Percentiles rank a stretch among this genome's conserved stretches.
phyloP scores from a whole-genome alignment of 75 land plant species.

The Selaginella tamariscina region DNA sequence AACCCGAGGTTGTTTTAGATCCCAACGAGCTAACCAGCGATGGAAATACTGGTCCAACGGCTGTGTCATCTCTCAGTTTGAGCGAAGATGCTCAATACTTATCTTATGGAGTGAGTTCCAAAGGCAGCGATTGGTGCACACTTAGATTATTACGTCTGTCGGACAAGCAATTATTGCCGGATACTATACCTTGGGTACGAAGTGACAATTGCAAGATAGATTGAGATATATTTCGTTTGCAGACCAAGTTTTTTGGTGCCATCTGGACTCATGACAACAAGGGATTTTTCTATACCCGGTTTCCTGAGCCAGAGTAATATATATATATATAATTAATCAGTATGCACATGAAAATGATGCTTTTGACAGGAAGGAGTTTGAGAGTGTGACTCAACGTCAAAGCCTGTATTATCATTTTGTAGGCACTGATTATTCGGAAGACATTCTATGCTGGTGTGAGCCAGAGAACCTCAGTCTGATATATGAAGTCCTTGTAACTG shows the following conservation, averaged over 20 bases:
- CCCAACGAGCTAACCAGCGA: constrained; percentile 3
- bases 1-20: background rate
- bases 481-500: background rate
- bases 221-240: background rate
- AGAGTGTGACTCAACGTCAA: constrained; percentile 1
- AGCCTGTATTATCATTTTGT: constrained; percentile 2
- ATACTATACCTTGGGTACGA: background rate
- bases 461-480: background rate
- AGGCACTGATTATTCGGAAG: constrained; percentile 8
- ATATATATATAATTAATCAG: background rate
- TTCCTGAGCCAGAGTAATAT: background rate
- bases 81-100: background rate
- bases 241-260: background rate
- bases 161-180: background rate
- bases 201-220: background rate
- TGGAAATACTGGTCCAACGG: background rate
- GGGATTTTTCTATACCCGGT: constrained; percentile 6
- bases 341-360: background rate
- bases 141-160: background rate
- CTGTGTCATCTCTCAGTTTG: background rate
- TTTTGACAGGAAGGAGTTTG: background rate
- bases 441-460: constrained; percentile 1
- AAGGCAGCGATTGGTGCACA: constrained; percentile 3
- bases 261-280: constrained; percentile 1
- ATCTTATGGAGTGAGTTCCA: background rate